phyloP scores from a whole-genome alignment of 345 rosid species.

The Crucihimalaya himalaica region DNA sequence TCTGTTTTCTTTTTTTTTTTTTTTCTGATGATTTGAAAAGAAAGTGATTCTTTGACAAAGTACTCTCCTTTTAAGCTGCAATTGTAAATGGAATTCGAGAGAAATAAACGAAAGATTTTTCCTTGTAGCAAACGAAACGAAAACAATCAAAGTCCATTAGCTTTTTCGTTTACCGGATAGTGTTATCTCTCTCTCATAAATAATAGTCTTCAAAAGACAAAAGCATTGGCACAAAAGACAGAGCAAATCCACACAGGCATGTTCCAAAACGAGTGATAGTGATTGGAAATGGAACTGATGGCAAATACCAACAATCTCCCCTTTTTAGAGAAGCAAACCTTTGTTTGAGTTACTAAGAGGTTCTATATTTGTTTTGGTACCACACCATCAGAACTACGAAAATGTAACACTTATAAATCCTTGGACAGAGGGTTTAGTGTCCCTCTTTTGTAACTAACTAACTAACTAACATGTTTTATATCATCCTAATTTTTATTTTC shows the following conservation, averaged over 20 bases:
- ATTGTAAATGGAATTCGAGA: slow-evolving; percentile 32
- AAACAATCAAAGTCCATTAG: too few relatives aligned
- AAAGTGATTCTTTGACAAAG: slow-evolving; percentile 25
- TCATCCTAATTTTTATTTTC: too few relatives aligned
- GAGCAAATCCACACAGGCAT: slow-evolving; percentile 9
- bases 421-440: background rate
- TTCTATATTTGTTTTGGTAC: background rate
- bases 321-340: slow-evolving; percentile 12
- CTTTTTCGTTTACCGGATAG: too few relatives aligned
- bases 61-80: slow-evolving; percentile 1
- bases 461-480: too few relatives aligned
- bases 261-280: slow-evolving; percentile 15
- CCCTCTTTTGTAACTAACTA: background rate
- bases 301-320: background rate
- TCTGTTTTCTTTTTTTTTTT: background rate
- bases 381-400: background rate
- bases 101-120: background rate
- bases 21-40: background rate
- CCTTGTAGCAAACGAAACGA: background rate
- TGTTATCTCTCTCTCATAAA: background rate
- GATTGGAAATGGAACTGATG: slow-evolving; percentile 18
- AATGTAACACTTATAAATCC: too few relatives aligned
- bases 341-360: too few relatives aligned
- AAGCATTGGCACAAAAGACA: slow-evolving; percentile 20
- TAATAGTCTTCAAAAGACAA: background rate